phyloP scores from a whole-genome alignment of 2,329 filamentous ascomycete genomes.

The Xenoacremonium recifei region DNA sequence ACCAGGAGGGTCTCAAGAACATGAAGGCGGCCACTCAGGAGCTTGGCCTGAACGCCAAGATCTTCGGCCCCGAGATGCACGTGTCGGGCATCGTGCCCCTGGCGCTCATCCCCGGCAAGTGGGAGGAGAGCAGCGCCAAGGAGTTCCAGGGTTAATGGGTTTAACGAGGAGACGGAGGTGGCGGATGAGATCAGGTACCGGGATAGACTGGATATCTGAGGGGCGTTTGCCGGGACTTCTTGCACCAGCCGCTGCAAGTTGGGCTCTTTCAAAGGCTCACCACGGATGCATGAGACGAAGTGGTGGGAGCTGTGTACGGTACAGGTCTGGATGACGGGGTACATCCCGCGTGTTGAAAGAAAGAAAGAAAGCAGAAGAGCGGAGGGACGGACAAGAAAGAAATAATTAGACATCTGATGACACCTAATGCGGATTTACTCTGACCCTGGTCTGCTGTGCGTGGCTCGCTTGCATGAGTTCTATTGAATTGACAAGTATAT shows the following conservation, averaged over 20 bases:
- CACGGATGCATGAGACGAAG: constrained; percentile 7
- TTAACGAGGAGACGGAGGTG: constrained; percentile 3
- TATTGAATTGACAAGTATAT: no score
- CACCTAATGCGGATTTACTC: background rate
- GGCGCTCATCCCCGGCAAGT: constrained; percentile 69
- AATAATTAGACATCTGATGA: constrained; percentile 1
- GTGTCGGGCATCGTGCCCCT: constrained; percentile 95
- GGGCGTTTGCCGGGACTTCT: constrained; percentile 24
- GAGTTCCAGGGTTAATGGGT: constrained; percentile 57
- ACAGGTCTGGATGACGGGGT: background rate
- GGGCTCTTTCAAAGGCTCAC: constrained; percentile 22
- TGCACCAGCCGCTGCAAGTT: constrained; percentile 33
- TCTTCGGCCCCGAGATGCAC: constrained; percentile 81
- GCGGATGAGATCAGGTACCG: constrained; percentile 16
- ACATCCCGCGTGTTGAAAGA: no score
- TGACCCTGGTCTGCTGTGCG: no score
- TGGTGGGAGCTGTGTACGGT: constrained; percentile 21
- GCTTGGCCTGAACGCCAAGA: constrained; percentile 72
- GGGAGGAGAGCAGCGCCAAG: constrained; percentile 59
- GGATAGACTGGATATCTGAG: constrained; percentile 20
- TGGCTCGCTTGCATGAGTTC: no score
- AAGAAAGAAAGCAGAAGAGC: no score
- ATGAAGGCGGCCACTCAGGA: constrained; percentile 96
- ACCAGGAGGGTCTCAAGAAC: constrained; percentile 99
- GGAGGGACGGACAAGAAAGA: background rate